Percentiles rank a stretch among this genome's conserved stretches.
Evolutionary conservation across 805 yeast genomes (phyloP).

Genomic region (Suhomyces prunicola): DNA sequence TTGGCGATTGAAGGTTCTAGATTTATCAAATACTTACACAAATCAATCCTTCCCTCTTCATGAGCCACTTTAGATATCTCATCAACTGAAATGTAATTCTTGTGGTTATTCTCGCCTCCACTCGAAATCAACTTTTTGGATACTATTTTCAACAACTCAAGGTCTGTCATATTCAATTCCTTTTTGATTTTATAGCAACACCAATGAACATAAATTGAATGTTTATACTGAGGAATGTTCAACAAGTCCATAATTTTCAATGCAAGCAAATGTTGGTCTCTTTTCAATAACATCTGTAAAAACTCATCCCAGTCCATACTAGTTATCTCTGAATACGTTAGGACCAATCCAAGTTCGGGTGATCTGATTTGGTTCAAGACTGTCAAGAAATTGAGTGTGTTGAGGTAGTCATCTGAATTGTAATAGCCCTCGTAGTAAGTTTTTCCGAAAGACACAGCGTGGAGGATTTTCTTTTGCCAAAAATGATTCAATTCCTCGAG

Average conservation of each 20-base stretch:
- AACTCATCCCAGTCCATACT: constrained; percentile 53
- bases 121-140: constrained; percentile 41
- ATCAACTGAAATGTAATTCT: constrained; percentile 47
- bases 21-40: constrained; percentile 66
- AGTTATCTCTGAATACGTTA: constrained; percentile 57
- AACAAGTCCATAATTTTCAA: constrained; percentile 54
- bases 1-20: constrained; percentile 62
- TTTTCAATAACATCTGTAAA: constrained; percentile 52
- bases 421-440: constrained; percentile 51
- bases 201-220: constrained; percentile 68
- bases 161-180: constrained; percentile 55
- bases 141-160: constrained; percentile 51
- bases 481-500: constrained; percentile 70
- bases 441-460: constrained; percentile 87
- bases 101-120: constrained; percentile 20
- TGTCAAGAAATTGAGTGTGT: constrained; percentile 58
- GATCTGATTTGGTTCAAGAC: constrained; percentile 69
- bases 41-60: constrained; percentile 73
- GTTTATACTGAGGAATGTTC: constrained; percentile 38
- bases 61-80: constrained; percentile 62
- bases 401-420: constrained; percentile 56
- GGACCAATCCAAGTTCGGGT: constrained; percentile 60
- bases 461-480: constrained; percentile 76
- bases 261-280: constrained; percentile 61
- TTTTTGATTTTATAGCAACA: constrained; percentile 65